Base-by-base conservation (phyloP, 257 asterid genomes). In the Nicotiana undulata region DNA sequence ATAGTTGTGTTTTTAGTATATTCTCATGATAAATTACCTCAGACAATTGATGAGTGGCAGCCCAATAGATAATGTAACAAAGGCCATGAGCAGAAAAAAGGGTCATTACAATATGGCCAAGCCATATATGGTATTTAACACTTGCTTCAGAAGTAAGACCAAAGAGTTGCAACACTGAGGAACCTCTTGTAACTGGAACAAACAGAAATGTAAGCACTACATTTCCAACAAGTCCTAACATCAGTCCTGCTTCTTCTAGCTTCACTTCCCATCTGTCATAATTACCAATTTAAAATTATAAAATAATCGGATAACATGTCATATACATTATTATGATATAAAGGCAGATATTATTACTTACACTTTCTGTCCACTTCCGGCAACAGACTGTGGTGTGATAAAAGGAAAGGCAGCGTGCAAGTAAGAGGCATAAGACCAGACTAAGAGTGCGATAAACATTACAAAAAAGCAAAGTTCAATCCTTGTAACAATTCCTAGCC, bases 181-280 rank as follows among this genome's bases (percentile, higher is more conserved):
- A 91, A 56, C 96, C 97, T 15, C 97, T 90, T 11, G 96, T 90
- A 88, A 95, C 97, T 80, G 97, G 98, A 82, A 89, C 91, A 88
- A 95, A 95, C 4, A 93, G 93, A 79, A 93, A 93, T 0, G 90
- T 32, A 6, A 92, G 81, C 24, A 87, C 83, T 58, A 90, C 77
- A 80, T 93, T 92, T 16, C 98, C 97, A 34, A 90, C 88, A 11
- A 93, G 82, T 3, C 98, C 99, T 0, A 91, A 89, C 78, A 89
- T 85, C 40, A 92, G 75, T 13, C 87, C 91, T 67, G 91, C 85
- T 49, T 40, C 56, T 1, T 89, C 93, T 70, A 95, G 86, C 89
- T 82, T 91, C 60, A 86, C 87, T 81, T 91, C 86, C 99, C 97
- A 93, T 85, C 99, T 93, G 88, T 46, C 84, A 83, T n/a, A n/a